Percentiles rank a stretch among this genome's conserved stretches.
Evolutionary conservation across 768 basidiomycete species (phyloP).

Genomic region (Suillus variegatus): DNA sequence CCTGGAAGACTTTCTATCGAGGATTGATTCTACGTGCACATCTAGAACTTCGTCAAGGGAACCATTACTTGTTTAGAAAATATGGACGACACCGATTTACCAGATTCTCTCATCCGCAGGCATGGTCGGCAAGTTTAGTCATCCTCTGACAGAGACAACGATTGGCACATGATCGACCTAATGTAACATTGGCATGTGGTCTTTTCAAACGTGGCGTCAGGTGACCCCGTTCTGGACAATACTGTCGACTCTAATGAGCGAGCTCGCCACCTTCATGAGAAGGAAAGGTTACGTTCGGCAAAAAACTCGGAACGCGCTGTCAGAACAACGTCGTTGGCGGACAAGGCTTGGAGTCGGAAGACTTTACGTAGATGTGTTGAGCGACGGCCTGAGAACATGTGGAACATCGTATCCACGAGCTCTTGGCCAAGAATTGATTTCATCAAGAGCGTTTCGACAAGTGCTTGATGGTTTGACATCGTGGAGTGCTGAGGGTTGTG

Average conservation of each 20-base stretch:
- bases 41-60: not conserved
- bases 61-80: not conserved
- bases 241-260: conserved; percentile 14
- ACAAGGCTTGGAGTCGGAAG: conserved; percentile 23
- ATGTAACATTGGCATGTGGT: too few relatives aligned
- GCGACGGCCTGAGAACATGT: conserved; percentile 24
- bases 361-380: conserved; percentile 16
- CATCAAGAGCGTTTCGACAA: too few relatives aligned
- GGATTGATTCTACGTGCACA: not conserved
- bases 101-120: not conserved
- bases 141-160: too few relatives aligned
- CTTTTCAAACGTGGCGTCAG: conserved; percentile 11
- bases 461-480: too few relatives aligned
- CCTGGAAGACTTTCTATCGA: too few relatives aligned
- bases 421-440: too few relatives aligned
- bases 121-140: not conserved
- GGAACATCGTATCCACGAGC: too few relatives aligned
- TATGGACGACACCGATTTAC: not conserved
- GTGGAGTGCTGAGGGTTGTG: too few relatives aligned
- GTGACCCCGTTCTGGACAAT: conserved; percentile 13
- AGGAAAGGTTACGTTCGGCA: conserved; percentile 19
- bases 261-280: not conserved
- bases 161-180: too few relatives aligned
- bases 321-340: conserved; percentile 29
- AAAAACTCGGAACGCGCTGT: conserved; percentile 31